Conservation (phyloP, 202 grass and related monocot species). For the Musa balbisiana region DNA sequence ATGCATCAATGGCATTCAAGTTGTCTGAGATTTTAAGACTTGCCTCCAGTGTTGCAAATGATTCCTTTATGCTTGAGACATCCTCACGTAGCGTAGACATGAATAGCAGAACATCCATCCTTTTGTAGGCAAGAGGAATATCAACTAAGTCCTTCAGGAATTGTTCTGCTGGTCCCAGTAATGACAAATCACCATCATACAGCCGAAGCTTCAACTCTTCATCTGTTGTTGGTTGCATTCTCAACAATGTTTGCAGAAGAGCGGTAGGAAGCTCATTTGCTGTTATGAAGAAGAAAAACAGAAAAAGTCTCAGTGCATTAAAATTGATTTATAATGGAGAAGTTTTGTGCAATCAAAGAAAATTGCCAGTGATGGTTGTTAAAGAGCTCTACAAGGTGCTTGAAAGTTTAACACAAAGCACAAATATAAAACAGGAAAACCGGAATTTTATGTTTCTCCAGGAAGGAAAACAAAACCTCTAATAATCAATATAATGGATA, state of each 20-base stretch:
- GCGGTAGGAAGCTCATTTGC: constrained; percentile 56
- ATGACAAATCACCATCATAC: constrained; percentile 18
- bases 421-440: not conserved
- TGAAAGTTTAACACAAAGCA: not conserved
- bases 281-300: constrained; percentile 23
- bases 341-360: not conserved
- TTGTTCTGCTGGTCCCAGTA: constrained; percentile 18
- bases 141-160: constrained; percentile 9
- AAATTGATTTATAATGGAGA: constrained; percentile 1
- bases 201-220: constrained; percentile 16
- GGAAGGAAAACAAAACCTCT: not conserved
- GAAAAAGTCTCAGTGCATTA: constrained; percentile 9
- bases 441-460: not conserved
- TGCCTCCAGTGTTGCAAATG: constrained; percentile 12
- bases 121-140: constrained; percentile 13
- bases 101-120: constrained; percentile 21
- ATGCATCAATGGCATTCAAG: not conserved
- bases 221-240: constrained; percentile 15
- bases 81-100: constrained; percentile 22
- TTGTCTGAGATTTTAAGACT: constrained; percentile 1
- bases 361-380: not conserved
- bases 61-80: constrained; percentile 4
- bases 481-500: not conserved
- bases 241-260: constrained; percentile 20
- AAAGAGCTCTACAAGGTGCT: not conserved